Conservation (phyloP, 164 flowering plant species). For the Brasenia schreberi region DNA sequence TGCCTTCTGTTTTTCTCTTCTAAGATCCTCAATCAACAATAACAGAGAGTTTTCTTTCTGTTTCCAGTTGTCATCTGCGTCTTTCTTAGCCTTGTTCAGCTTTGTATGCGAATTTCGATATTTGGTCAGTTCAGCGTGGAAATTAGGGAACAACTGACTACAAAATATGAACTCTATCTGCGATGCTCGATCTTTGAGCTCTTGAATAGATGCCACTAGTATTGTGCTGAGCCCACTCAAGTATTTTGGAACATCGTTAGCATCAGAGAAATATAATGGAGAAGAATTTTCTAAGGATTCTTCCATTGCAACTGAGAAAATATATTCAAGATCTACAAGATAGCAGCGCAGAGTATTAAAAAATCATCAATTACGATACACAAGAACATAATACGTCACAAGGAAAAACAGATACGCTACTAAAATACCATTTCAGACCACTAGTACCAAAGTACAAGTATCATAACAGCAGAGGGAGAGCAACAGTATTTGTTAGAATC, state of each 20-base stretch:
- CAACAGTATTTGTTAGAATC: too few relatives aligned
- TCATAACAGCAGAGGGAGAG: too few relatives aligned
- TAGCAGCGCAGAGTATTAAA: too few relatives aligned
- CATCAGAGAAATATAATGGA: constrained; percentile 11
- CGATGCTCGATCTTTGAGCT: constrained; percentile 73
- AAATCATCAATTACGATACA: too few relatives aligned
- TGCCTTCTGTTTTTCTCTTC: constrained; percentile 25
- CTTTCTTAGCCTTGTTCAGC: constrained; percentile 34
- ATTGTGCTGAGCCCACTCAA: constrained; percentile 56
- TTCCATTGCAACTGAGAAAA: constrained; percentile 6
- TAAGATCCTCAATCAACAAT: constrained; percentile 34
- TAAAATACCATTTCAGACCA: too few relatives aligned
- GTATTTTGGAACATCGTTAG: constrained; percentile 27
- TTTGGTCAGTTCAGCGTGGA: constrained; percentile 24
- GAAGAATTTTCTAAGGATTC: constrained; percentile 11
- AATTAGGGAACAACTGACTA: constrained; percentile 54
- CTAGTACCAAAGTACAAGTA: too few relatives aligned
- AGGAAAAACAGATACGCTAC: too few relatives aligned
- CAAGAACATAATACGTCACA: too few relatives aligned
- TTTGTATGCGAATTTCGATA: constrained; percentile 28
- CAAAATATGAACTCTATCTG: constrained; percentile 80
- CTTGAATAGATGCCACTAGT: constrained; percentile 84
- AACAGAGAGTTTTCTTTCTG: constrained; percentile 37
- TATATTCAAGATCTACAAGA: too few relatives aligned
- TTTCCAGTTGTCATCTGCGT: constrained; percentile 45